Conservation (phyloP, 108 stramenopile species). For the Skeletonema menzelii region DNA sequence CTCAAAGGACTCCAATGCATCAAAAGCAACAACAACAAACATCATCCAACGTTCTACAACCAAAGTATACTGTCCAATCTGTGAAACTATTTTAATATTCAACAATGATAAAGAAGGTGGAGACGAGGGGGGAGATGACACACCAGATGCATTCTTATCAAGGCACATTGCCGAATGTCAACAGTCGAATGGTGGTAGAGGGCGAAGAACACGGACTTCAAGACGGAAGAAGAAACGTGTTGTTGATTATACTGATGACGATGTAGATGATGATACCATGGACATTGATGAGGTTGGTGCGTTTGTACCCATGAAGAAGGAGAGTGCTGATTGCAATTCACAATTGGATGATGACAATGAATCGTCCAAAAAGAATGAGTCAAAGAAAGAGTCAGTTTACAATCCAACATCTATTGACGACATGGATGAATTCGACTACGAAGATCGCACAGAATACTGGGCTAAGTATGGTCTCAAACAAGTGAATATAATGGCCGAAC, state of each 20-base stretch:
- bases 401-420: conserved; percentile 57
- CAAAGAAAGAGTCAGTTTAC: neutral
- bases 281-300: conserved; percentile 1
- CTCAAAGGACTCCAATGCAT: neutral
- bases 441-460: conserved; percentile 86
- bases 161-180: conserved; percentile 46
- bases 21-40: neutral
- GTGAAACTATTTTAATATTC: conserved; percentile 34
- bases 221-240: conserved; percentile 30
- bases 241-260: conserved; percentile 18
- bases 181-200: conserved; percentile 4
- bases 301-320: neutral
- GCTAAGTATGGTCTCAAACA: conserved; percentile 58
- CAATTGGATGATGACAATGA: conserved; percentile 4
- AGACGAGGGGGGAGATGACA: neutral
- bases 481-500: conserved; percentile 78
- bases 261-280: neutral
- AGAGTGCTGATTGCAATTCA: conserved; percentile 1
- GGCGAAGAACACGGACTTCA: conserved; percentile 16
- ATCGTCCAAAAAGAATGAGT: neutral
- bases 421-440: conserved; percentile 71
- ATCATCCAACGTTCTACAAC: conserved; percentile 12
- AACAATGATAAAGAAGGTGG: neutral
- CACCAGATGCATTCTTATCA: conserved; percentile 46
- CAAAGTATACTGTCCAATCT: conserved; percentile 48